phyloP scores from a whole-genome alignment of 2,329 filamentous ascomycete species.

The Aspergillus spinulosporus region DNA sequence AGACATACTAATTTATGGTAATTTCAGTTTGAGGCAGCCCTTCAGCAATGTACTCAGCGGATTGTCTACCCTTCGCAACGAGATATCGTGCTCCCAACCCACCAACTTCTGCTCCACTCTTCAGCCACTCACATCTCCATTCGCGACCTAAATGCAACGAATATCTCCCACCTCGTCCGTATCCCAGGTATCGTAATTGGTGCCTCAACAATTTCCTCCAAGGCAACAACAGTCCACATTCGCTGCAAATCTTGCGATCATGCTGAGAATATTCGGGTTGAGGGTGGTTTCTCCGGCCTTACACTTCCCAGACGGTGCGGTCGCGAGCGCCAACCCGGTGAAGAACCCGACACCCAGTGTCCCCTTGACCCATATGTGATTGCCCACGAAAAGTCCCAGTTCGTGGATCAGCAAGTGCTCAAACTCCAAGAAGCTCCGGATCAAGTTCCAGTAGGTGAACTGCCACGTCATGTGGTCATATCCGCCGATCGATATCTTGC shows the following conservation, averaged over 20 bases:
- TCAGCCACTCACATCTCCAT: conserved; percentile 89
- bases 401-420: conserved; percentile 97
- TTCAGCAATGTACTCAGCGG: conserved; percentile 87
- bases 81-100: conserved; percentile 73
- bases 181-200: conserved; percentile 98
- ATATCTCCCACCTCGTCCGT: conserved; percentile 89
- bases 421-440: conserved; percentile 98
- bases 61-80: conserved; percentile 82
- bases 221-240: conserved; percentile 82
- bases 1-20: background rate
- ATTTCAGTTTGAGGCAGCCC: conserved; percentile 78
- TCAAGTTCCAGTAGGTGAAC: conserved; percentile 93
- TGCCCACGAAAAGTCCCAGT: conserved; percentile 87
- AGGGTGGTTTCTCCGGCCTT: conserved; percentile 84
- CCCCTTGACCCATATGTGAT: conserved; percentile 95
- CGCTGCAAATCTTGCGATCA: conserved; percentile 85
- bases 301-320: conserved; percentile 79
- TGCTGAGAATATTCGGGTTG: conserved; percentile 67
- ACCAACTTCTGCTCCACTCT: conserved; percentile 93
- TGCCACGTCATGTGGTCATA: conserved; percentile 91
- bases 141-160: conserved; percentile 86
- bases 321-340: conserved; percentile 58
- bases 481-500: conserved; percentile 95
- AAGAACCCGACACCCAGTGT: conserved; percentile 72
- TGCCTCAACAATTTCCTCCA: conserved; percentile 93